Conservation (phyloP, 805 yeast species). For the Yarrowia sp. region DNA sequence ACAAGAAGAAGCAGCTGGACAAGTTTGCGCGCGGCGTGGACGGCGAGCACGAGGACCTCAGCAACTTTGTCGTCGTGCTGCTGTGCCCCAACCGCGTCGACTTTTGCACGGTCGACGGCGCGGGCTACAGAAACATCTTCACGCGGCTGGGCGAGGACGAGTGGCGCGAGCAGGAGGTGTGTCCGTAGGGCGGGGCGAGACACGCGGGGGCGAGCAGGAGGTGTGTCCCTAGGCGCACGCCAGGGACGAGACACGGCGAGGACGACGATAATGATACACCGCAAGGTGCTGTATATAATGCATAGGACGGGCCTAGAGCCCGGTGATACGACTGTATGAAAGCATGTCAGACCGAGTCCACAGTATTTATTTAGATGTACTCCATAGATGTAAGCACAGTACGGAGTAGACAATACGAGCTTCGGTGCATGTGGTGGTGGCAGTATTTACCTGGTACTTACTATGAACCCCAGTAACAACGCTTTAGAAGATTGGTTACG, state of each 20-base stretch:
- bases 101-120: slow-evolving; percentile 57
- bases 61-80: slow-evolving; percentile 64
- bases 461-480: no score
- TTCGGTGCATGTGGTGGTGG: no score
- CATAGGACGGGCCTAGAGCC: slow-evolving; percentile 9
- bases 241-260: no score
- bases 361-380: no score
- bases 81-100: slow-evolving; percentile 72
- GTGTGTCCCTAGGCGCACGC: no score
- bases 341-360: no score
- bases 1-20: slow-evolving; percentile 58
- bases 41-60: slow-evolving; percentile 47
- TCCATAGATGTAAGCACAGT: no score
- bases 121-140: slow-evolving; percentile 49
- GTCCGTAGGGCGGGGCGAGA: slow-evolving; percentile 47
- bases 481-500: no score
- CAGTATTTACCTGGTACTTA: no score
- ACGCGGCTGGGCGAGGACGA: slow-evolving; percentile 55
- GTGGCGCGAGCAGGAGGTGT: slow-evolving; percentile 77
- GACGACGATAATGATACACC: slow-evolving; percentile 10
- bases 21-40: slow-evolving; percentile 79
- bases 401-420: no score
- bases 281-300: slow-evolving; percentile 21
- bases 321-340: no score
- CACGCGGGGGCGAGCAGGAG: no score